Base-by-base conservation (phyloP, 2,329 filamentous ascomycete species). In the Beauveria sp. region DNA sequence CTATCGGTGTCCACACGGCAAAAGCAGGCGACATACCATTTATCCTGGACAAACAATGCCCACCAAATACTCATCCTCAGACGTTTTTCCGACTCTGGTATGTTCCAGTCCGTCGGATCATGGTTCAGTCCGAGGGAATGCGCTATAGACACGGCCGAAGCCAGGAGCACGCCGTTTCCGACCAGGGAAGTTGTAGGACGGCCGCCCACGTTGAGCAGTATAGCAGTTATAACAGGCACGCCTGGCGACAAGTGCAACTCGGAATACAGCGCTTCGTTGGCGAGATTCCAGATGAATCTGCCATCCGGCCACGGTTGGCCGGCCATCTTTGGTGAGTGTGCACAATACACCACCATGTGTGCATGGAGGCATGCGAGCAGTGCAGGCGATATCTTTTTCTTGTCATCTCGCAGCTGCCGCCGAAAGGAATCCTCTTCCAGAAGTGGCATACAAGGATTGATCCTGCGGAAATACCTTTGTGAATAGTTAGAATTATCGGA, bases 241-340 rank as follows among this genome's bases (percentile, higher is more conserved):
- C 84, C 82, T 0, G 84, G 84, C 0, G 81, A 81, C 1, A 83
- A 77, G 55, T 84, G 79, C 7, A 86, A 79, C 62, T 87, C 84
- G 0, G 80, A 83, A 64, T 85, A 83, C 3, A 86, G 74, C 1
- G 84, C 83, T 58, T 83, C 82, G 22, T 80, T 83, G 7, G 83
- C 83, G 62, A 85, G 77, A 62, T 87, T 87, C 78, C 86, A 86
- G 9, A 84, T 80, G 68, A 84, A 87, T 50, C 83, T 79, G 46
- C 78, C 76, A 66, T 88, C 84, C 0, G 77, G 62, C 81, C 77
- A 5, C 71, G 71, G 5, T 73, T 72, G 3, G 81, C 68, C 4
- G 74, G 70, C 0, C 75, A 74, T 0, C 3, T 6, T 14, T 7
- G 42, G 5, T 20, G 78, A 79, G 58, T 78, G 77, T 28, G 77